Percentiles rank a stretch among this genome's conserved stretches.
phyloP scores from a whole-genome alignment of 2,329 filamentous ascomycete species.

The Akanthomyces uredinophilus region DNA sequence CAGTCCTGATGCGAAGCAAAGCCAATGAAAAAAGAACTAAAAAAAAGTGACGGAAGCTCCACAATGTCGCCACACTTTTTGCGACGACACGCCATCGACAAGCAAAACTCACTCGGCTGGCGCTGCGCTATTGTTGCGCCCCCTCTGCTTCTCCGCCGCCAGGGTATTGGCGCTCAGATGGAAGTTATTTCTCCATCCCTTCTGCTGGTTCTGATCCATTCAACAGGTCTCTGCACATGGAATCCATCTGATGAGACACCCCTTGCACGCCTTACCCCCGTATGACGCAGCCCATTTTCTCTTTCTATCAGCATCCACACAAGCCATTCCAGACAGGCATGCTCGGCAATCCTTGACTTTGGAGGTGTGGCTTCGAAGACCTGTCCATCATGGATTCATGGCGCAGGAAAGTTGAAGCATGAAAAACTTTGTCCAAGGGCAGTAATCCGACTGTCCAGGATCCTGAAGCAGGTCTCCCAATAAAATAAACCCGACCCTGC shows the following conservation, averaged over 20 bases:
- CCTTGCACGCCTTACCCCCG: conserved; percentile 25
- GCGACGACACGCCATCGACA: conserved; percentile 6
- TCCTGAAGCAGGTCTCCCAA: not conserved
- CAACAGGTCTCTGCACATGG: conserved; percentile 18
- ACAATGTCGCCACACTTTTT: conserved; percentile 10
- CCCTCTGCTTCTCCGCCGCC: not conserved
- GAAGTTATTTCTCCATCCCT: conserved; percentile 15
- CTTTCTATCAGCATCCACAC: conserved; percentile 23
- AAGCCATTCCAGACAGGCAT: conserved; percentile 16
- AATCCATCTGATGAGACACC: conserved; percentile 32
- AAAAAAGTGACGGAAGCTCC: conserved; percentile 5
- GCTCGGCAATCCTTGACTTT: conserved; percentile 16
- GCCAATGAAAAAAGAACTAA: conserved; percentile 1
- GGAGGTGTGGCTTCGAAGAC: conserved; percentile 9
- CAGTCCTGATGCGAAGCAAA: conserved; percentile 2
- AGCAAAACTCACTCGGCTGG: conserved; percentile 6
- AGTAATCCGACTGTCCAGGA: not conserved
- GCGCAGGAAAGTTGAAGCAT: not conserved
- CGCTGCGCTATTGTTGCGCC: conserved; percentile 12
- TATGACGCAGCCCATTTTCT: conserved; percentile 23
- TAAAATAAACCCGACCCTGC: not conserved
- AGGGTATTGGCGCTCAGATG: conserved; percentile 12
- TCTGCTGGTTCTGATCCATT: conserved; percentile 6
- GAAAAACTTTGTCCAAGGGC: not conserved
- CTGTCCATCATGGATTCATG: conserved; percentile 15